Evolutionary conservation across 2,329 filamentous ascomycete species (phyloP).

Genomic region (Aureobasidium sp.): DNA sequence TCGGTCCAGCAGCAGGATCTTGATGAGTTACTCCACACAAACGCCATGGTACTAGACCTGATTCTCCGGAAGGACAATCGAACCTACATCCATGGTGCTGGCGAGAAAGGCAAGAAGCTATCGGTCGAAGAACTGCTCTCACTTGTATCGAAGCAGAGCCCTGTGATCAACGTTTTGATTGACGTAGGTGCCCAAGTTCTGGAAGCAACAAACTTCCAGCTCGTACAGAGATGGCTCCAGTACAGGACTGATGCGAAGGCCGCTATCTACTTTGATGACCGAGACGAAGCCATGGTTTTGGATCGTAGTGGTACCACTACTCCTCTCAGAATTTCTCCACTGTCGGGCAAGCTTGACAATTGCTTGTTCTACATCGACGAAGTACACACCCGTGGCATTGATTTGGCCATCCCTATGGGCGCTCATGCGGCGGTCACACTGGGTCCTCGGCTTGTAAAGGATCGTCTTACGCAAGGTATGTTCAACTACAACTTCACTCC

Average conservation of each 20-base stretch:
- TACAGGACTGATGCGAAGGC: constrained; percentile 1
- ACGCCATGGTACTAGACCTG: constrained; percentile 57
- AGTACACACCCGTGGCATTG: constrained; percentile 62
- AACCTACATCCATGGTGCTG: background rate
- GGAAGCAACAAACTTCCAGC: constrained; percentile 51
- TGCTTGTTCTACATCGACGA: constrained; percentile 67
- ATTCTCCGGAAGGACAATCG: constrained; percentile 51
- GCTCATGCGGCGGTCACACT: constrained; percentile 63
- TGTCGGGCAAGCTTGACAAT: constrained; percentile 45
- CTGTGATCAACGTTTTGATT: constrained; percentile 52
- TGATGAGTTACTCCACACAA: constrained; percentile 52
- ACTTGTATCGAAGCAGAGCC: constrained; percentile 35
- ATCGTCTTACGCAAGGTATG: constrained; percentile 54
- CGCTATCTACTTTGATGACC: constrained; percentile 50
- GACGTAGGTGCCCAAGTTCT: constrained; percentile 67
- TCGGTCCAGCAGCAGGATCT: constrained; percentile 58
- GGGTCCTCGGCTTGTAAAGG: constrained; percentile 59
- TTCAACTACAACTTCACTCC: background rate
- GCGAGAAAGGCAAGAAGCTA: background rate
- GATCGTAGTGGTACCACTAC: constrained; percentile 43
- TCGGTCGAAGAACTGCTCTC: constrained; percentile 34
- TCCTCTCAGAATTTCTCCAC: constrained; percentile 53
- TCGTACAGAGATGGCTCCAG: constrained; percentile 50
- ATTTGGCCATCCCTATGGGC: constrained; percentile 52
- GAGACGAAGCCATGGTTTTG: constrained; percentile 50